Conservation (phyloP, 2,329 filamentous ascomycete genomes). For the Fusarium subtropicale region DNA sequence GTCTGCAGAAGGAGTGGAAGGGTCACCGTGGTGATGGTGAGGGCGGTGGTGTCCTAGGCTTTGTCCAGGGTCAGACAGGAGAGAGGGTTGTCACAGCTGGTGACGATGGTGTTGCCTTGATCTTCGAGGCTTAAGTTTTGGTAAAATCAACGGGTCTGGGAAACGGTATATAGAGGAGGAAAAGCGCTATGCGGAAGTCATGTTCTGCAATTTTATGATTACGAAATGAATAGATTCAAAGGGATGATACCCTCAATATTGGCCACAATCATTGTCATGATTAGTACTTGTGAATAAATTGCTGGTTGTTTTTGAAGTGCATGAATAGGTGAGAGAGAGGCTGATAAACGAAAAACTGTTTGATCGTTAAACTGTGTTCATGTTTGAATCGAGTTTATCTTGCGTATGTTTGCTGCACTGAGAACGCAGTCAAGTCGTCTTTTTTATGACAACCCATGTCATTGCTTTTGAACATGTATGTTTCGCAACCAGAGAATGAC, state of each 20-base stretch:
- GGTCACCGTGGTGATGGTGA: slow-evolving; percentile 88
- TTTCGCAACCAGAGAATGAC: slow-evolving; percentile 4
- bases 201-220: slow-evolving; percentile 40
- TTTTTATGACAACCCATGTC: neutral
- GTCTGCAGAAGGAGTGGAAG: slow-evolving; percentile 86
- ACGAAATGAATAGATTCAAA: slow-evolving; percentile 44
- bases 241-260: slow-evolving; percentile 41
- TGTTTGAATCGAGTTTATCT: neutral
- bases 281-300: neutral
- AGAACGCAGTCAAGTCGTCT: neutral
- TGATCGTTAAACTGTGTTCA: neutral
- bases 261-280: neutral
- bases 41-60: slow-evolving; percentile 88
- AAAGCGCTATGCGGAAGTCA: slow-evolving; percentile 30
- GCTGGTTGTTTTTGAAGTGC: neutral
- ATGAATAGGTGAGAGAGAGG: neutral
- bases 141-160: slow-evolving; percentile 13
- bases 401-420: neutral
- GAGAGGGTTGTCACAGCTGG: slow-evolving; percentile 87
- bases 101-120: slow-evolving; percentile 79
- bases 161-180: slow-evolving; percentile 26
- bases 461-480: neutral
- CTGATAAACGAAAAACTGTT: neutral
- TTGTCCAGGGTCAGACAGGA: slow-evolving; percentile 83
- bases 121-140: slow-evolving; percentile 67